These are phyloP conservation scores for Cyanodermella asteris DNA, from an alignment of 2,329 filamentous ascomycete genomes.

Conservation along the genomic window DNA sequence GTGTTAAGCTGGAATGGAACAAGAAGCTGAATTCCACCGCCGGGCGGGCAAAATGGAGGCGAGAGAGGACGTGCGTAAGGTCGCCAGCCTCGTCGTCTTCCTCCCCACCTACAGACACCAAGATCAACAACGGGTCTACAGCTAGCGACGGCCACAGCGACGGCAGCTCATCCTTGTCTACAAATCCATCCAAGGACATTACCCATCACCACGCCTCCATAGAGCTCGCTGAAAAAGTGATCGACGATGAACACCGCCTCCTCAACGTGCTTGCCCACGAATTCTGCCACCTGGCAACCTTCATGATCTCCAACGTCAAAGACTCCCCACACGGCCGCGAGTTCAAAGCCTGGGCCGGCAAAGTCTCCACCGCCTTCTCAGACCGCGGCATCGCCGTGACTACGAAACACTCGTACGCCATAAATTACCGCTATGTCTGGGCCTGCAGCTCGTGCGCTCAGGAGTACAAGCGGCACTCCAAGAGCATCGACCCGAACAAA, in stretches of 20 bases:
- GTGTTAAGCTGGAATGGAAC: constrained; percentile 37
- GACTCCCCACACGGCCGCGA: constrained; percentile 62
- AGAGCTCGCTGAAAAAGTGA: constrained; percentile 74
- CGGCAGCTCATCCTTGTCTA: constrained; percentile 7
- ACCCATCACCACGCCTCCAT: constrained; percentile 48
- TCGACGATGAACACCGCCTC: constrained; percentile 53
- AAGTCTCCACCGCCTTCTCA: constrained; percentile 34
- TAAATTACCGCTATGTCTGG: constrained; percentile 88
- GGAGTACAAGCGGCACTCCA: constrained; percentile 66
- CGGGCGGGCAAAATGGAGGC: constrained; percentile 47
- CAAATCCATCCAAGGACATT: constrained; percentile 10
- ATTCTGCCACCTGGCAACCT: constrained; percentile 84
- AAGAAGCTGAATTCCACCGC: constrained; percentile 41
- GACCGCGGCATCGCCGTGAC: constrained; percentile 52
- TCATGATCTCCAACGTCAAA: constrained; percentile 58
- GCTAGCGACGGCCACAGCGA: constrained; percentile 9
- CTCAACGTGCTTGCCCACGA: constrained; percentile 90
- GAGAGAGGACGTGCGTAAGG: constrained; percentile 32
- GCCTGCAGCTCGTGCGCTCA: constrained; percentile 44
- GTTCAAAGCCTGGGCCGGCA: constrained; percentile 54
- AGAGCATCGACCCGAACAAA: constrained; percentile 51
- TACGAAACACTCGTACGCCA: constrained; percentile 74
- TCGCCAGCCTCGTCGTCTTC: constrained; percentile 4
- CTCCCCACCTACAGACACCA: too few relatives aligned
- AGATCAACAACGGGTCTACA: constrained; percentile 9